Evolutionary conservation across 106 monocot genomes (phyloP).

Genomic region (Acorus gramineus): DNA sequence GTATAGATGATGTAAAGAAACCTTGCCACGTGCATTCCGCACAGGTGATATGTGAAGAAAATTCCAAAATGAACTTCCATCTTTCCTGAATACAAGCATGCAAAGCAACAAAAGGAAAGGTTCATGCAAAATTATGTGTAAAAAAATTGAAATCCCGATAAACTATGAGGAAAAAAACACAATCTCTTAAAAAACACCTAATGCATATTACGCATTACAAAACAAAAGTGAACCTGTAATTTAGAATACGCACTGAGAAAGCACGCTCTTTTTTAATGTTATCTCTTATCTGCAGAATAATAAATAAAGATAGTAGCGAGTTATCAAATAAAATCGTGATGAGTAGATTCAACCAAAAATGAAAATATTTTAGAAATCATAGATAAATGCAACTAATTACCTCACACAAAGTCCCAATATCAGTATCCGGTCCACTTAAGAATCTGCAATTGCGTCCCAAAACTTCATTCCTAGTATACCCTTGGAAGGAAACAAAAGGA

Average conservation of each 20-base stretch:
- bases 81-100: slow-evolving; percentile 47
- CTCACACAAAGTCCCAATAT: slow-evolving; percentile 40
- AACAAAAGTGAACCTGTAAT: slow-evolving; percentile 57
- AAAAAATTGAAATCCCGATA: no score
- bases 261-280: slow-evolving; percentile 39
- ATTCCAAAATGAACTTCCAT: slow-evolving; percentile 82
- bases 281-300: slow-evolving; percentile 40
- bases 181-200: no score
- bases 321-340: not conserved
- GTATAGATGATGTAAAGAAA: slow-evolving; percentile 1
- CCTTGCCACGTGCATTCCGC: slow-evolving; percentile 89
- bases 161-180: no score
- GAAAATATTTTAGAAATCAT: not conserved
- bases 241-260: slow-evolving; percentile 69
- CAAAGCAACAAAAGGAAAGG: no score
- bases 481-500: slow-evolving; percentile 12
- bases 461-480: slow-evolving; percentile 76
- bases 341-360: no score
- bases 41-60: slow-evolving; percentile 72
- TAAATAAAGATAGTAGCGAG: not conserved
- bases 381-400: slow-evolving; percentile 13
- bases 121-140: no score
- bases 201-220: not conserved
- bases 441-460: slow-evolving; percentile 81
- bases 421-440: slow-evolving; percentile 67